Evolutionary conservation across 495 filamentous ascomycete species (phyloP), one percentile per base, ranked within the genome.

Genomic region (Penicillium alfredii): DNA sequence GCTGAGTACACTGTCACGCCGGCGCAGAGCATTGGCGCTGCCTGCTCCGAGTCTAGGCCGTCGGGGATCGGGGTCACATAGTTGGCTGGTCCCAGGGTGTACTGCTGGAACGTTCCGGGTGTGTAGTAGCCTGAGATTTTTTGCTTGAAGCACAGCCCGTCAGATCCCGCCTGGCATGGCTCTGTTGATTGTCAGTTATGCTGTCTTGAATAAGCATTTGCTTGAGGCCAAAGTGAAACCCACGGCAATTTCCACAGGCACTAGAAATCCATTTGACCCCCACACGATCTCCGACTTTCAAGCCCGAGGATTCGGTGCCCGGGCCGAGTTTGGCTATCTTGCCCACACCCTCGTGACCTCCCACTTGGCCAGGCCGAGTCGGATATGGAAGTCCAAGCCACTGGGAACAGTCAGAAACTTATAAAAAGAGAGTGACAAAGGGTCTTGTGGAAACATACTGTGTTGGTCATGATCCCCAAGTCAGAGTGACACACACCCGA

Each of bases 31-130:
- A 81, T 71, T 4, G 81, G 81, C 0, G 81, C 81, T 6, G 80
- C 81, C 10, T 69, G 58, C 22, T 69, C 77, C 3, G 72, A 76
- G 8, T 56, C 53, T 4, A 84, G 58, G 4, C 50, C 60, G 4
- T 82, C 80, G 4, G 82, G 82, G 53, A 85, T 81, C 1, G 77
- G 78, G 1, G 80, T 84, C 13, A 84, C 79, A 46, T 84, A 79
- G 53, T 72, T 72, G 4, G 78, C 78, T 4, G 78, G 74, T 0
- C 71, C 73, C 2, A 82, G 39, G n/a, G 73, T 71, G 48, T 84
- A 86, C 55, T 84, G 77, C 54, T 83, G 80, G 58, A 87, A 86
- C 15, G 80, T 86, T 20, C 81, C 81, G 0, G 80, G 80, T 17
- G 65, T 63, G 42, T 73, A 72, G 55, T 72, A 74, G 14, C 70